Base-by-base conservation (phyloP, 2,329 filamentous ascomycete genomes). In the Phoma herbarum region DNA sequence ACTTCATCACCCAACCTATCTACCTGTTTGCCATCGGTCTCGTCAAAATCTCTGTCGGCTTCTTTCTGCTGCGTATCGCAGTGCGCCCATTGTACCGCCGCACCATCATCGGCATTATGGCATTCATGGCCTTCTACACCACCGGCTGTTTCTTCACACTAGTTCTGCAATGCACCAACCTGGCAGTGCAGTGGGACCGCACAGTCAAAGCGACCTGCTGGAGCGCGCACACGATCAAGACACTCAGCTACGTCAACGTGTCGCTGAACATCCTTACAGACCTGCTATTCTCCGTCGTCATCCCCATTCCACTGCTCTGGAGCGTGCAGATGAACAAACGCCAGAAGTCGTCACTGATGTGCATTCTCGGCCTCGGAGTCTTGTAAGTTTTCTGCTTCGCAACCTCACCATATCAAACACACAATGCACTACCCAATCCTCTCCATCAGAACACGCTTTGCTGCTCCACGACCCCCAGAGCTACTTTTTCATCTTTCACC, bases 11-110 rank as follows among this genome's bases (percentile, higher is more conserved):
- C 2, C 82, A 84, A 53, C 77, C 78, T 0, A 73, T 84, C 2
- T 84, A 78, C 52, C 63, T 84, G 51, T 63, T 80, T 18, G 81
- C 80, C 1, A 79, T 81, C 4, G 75, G 77, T 29, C 63, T 80
- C 3, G 78, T 83, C 61, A 85, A 84, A 65, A 70, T 83, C 10
- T 83, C 82, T 0, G 77, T 84, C 29, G 80, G 78, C 7, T 77
- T 81, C 42, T 83, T 84, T 63, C 71, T 85, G 20, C 75, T 84
- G 35, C 75, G 82, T 31, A 70, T 83, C 26, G 79, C 80, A 16
- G 72, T 77, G 20, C 66, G 69, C 12, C 75, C 73, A 37, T 71
- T 71, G 6, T 82, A 81, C 67, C 76, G 77, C 39, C 68, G 70
- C 16, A 75, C 80, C 44, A 76, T 84, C 22, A 78, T 77, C 60